Base-by-base conservation (phyloP, 768 basidiomycete genomes). In the Hygrophoropsis aurantiaca region DNA sequence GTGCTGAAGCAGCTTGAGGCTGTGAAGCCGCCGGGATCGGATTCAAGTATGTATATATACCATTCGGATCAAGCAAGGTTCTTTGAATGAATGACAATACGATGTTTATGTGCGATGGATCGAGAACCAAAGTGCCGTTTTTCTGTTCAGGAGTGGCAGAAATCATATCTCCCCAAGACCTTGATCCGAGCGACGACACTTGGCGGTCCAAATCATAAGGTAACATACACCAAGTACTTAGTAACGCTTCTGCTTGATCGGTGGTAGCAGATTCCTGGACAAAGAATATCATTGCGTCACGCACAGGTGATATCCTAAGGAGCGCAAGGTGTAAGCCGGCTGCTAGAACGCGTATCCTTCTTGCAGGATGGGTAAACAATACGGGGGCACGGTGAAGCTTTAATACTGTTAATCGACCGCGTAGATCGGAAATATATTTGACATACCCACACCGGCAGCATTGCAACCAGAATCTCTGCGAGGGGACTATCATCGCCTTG, bases 361-460 rank as follows among this genome's bases (percentile, higher is more conserved):
- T 81, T 8, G 87, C 84, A 0, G 90, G 81, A 53, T 94, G 90
- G 25, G 90, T 71, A 43, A 92, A 81, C 13, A 97, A 74, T 1
- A 85, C 74, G 0, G 94, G 84, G n/a, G 88, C 68, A 65, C 95
- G 92, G 65, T 97, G 90, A 26, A 92, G 69, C 94, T 95, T n/a
- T 49, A 37, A 44, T 38, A 30, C 10, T 19, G 18, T 60, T 35
- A 55, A 39, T 26, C 19, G 18, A 33, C 9, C 11, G 11, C 40
- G 25, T 23, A 38, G 11, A 37, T 16, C 38, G 18, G 40, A 19
- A 36, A 38, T 38, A 44, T 27, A 35, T 15, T 23, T n/a, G 21
- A 75, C 90, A 57, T 62, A 95, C 94, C 94, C 94, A 98, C 46
- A 95, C 92, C 3, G 92, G 92, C 25, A 94, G 57, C 74, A 85